A percentile compares a stretch with the other conserved stretches of the same genome.
phyloP scores from a whole-genome alignment of 73 alveolate species.

The Loxodes magnus region DNA sequence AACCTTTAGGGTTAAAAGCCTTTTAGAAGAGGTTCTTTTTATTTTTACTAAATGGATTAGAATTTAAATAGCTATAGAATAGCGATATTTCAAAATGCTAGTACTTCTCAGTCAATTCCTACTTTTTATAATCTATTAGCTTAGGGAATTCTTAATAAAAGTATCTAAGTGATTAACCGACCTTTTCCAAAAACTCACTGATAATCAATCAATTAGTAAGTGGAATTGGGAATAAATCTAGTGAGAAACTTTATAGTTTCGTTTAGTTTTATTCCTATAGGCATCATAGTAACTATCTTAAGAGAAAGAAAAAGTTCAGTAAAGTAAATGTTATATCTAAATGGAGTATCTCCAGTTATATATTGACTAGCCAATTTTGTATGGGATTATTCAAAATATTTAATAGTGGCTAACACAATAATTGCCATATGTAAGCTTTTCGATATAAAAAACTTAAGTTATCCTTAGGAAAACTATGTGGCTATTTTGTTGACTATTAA shows the following conservation, averaged over 20 bases:
- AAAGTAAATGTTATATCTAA: conserved; percentile 59
- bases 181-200: conserved; percentile 44
- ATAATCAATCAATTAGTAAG: conserved; percentile 27
- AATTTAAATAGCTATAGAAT: not conserved
- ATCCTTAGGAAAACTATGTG: conserved; percentile 38
- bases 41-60: conserved; percentile 20
- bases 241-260: conserved; percentile 65
- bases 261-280: conserved; percentile 72
- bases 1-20: conserved; percentile 11
- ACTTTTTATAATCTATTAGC: too few relatives aligned
- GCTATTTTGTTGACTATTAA: conserved; percentile 46
- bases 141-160: not conserved
- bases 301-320: conserved; percentile 83
- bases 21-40: conserved; percentile 33
- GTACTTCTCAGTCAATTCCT: too few relatives aligned
- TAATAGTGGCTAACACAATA: conserved; percentile 36
- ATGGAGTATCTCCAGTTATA: conserved; percentile 53
- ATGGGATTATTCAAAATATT: conserved; percentile 74
- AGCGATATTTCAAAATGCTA: too few relatives aligned
- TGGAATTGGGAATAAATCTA: conserved; percentile 30
- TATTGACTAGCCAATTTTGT: conserved; percentile 88
- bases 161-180: conserved; percentile 22
- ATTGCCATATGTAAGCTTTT: conserved; percentile 12
- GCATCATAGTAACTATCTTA: conserved; percentile 53
- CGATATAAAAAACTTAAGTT: conserved; percentile 20